Conservation (phyloP, 2,329 filamentous ascomycete species). For the Fusarium sp. region DNA sequence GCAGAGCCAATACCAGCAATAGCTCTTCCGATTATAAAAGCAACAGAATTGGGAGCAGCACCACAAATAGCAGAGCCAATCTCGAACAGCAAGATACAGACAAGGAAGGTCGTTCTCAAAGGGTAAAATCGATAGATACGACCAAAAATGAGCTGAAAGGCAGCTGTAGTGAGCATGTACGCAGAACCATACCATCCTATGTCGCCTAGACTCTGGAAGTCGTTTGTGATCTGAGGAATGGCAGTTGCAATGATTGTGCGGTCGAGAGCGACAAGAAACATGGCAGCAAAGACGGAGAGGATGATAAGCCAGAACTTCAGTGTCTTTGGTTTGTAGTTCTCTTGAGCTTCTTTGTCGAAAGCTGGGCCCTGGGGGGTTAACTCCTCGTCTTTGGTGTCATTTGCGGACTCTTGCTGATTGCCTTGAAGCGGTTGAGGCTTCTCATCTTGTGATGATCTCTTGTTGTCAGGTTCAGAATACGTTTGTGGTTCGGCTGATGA, state of each 20-base stretch:
- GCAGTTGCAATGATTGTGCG: conserved; percentile 68
- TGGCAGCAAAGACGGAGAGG: conserved; percentile 63
- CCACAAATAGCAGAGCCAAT: conserved; percentile 67
- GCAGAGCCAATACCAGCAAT: conserved; percentile 67
- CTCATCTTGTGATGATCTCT: not conserved
- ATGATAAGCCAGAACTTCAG: conserved; percentile 68
- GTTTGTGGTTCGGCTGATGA: conserved; percentile 34
- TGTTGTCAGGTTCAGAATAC: not conserved
- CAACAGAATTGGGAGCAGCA: conserved; percentile 63
- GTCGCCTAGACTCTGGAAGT: conserved; percentile 68
- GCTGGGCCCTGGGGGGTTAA: conserved; percentile 22
- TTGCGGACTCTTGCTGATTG: conserved; percentile 3
- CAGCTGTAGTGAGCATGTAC: conserved; percentile 70
- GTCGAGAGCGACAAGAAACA: conserved; percentile 69
- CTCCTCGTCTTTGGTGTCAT: conserved; percentile 34
- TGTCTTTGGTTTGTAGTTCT: conserved; percentile 64
- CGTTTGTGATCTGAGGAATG: conserved; percentile 66
- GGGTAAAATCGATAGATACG: conserved; percentile 67
- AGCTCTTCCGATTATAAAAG: conserved; percentile 68
- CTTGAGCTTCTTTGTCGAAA: conserved; percentile 48
- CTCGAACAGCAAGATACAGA: conserved; percentile 64
- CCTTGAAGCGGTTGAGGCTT: not conserved
- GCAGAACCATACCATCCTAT: conserved; percentile 74
- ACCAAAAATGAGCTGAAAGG: conserved; percentile 65
- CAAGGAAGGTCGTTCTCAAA: conserved; percentile 61